Evolutionary conservation across 371 early-diverging fungal species (phyloP).

Genomic region (Circinella umbellata): DNA sequence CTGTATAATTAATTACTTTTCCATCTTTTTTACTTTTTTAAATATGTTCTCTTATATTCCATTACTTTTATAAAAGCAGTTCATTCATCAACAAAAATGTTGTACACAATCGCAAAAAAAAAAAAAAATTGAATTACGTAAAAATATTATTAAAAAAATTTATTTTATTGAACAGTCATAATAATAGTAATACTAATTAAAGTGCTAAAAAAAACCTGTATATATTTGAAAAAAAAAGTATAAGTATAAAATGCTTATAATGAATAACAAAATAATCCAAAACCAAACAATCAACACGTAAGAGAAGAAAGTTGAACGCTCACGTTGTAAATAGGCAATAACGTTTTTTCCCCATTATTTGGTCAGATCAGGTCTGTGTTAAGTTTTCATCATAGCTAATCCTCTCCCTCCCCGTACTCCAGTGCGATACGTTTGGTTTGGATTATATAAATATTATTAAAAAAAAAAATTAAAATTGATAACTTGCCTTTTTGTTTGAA

Average conservation of each 20-base stretch:
- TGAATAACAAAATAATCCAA: neutral
- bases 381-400: slow-evolving; percentile 16
- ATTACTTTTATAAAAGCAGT: neutral
- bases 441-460: no score
- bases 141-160: no score
- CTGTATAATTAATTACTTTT: neutral
- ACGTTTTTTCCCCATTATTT: slow-evolving; percentile 13
- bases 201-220: no score
- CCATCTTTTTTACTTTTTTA: neutral
- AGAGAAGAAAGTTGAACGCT: neutral
- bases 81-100: no score
- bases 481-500: no score
- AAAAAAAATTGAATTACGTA: no score
- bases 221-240: no score
- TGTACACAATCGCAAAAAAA: no score
- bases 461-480: no score
- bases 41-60: neutral
- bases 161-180: no score
- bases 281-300: neutral
- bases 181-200: no score
- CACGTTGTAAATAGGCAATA: slow-evolving; percentile 19
- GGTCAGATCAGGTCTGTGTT: slow-evolving; percentile 25
- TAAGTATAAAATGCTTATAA: neutral
- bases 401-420: neutral
- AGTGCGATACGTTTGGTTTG: no score